Percentiles rank a stretch among this genome's conserved stretches.
These are phyloP conservation scores for Podila epicladia DNA, from an alignment of 192 early-diverging fungal species.

Conservation along the genomic window DNA sequence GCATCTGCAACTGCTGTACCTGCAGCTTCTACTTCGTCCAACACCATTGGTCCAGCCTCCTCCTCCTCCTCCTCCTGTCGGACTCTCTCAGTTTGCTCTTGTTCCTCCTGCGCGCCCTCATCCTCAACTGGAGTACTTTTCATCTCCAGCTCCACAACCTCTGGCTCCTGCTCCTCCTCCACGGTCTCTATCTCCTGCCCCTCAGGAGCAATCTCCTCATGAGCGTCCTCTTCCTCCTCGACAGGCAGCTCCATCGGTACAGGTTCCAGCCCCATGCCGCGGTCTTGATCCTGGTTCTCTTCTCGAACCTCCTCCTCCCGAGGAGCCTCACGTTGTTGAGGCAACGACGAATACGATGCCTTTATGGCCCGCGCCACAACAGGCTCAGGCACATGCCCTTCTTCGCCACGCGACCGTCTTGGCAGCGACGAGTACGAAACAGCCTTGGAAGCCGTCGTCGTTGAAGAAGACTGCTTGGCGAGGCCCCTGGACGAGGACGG, in stretches of 20 bases:
- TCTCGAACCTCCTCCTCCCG: background rate
- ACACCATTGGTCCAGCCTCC: background rate
- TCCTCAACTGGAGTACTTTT: background rate
- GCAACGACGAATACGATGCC: background rate
- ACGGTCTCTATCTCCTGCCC: background rate
- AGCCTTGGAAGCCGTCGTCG: too few species aligned
- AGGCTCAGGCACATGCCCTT: background rate
- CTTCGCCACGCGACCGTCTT: background rate
- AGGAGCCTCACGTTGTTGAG: background rate
- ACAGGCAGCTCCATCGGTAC: background rate
- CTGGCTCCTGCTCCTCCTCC: background rate
- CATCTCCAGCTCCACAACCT: background rate
- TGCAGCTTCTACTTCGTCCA: background rate
- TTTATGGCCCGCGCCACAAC: too few species aligned
- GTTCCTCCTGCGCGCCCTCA: background rate
- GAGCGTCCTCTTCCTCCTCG: background rate
- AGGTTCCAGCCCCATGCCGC: conserved; percentile 1
- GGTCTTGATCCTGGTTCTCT: background rate
- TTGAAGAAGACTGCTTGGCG: too few species aligned
- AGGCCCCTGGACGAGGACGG: background rate
- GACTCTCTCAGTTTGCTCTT: background rate
- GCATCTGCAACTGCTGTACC: background rate
- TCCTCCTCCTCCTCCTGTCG: background rate
- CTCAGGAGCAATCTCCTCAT: background rate
- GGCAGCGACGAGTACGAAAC: too few species aligned